These are phyloP conservation scores for Cutaneotrichosporon sp. DNA, from an alignment of 1,284 basidiomycete genomes.

Conservation along the genomic window DNA sequence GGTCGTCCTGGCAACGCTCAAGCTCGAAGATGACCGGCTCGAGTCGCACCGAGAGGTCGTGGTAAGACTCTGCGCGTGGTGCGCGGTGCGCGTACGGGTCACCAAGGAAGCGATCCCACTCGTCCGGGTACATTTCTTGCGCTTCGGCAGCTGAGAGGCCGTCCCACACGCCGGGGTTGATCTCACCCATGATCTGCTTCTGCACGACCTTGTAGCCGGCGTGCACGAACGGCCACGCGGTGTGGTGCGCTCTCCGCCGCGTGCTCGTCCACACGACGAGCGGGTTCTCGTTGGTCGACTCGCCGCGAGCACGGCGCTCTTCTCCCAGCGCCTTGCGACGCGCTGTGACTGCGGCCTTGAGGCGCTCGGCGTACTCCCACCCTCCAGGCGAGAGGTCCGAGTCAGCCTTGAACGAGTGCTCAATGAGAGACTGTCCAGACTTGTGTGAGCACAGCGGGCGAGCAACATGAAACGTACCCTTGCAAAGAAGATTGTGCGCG, in stretches of 20 bases:
- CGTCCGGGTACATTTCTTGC: slow-evolving; percentile 83
- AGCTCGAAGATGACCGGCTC: slow-evolving; percentile 82
- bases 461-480: slow-evolving; percentile 59
- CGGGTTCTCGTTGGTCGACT: slow-evolving; percentile 59
- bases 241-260: slow-evolving; percentile 86
- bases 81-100: slow-evolving; percentile 93
- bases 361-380: slow-evolving; percentile 86
- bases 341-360: slow-evolving; percentile 81
- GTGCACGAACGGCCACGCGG: slow-evolving; percentile 88
- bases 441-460: slow-evolving; percentile 23
- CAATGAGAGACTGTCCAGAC: slow-evolving; percentile 93
- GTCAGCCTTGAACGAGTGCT: slow-evolving; percentile 98
- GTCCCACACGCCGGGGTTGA: slow-evolving; percentile 96
- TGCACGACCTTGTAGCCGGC: slow-evolving; percentile 76
- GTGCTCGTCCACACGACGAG: slow-evolving; percentile 96
- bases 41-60: slow-evolving; percentile 73
- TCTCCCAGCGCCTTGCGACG: slow-evolving; percentile 61
- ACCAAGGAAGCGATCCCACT: slow-evolving; percentile 86
- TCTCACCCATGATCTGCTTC: slow-evolving; percentile 93
- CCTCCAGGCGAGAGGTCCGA: slow-evolving; percentile 92
- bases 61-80: slow-evolving; percentile 91
- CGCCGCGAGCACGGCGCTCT: slow-evolving; percentile 62
- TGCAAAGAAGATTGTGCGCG: slow-evolving; percentile 89
- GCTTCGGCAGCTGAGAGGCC: slow-evolving; percentile 89
- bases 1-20: slow-evolving; percentile 74